Base-by-base conservation (phyloP, 805 yeast species). In the Candida piceae region DNA sequence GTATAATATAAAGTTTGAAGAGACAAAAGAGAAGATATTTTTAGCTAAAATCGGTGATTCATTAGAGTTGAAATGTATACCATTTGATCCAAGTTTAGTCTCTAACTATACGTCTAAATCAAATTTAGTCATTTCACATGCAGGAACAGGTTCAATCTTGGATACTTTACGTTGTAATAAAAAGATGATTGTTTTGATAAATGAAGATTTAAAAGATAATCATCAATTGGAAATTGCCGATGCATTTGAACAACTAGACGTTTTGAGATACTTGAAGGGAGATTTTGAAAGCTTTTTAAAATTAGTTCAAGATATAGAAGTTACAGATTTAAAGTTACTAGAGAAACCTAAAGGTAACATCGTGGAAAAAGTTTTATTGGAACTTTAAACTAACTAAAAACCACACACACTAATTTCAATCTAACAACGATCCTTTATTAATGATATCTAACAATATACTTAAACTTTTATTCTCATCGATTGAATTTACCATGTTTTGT, bases 61-160 rank as follows among this genome's bases (percentile, higher is more conserved):
- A 0, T 30, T 69, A 3, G 35, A 40, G 4, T 57, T 80, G 7
- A 48, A 55, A 16, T 80, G 82, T 3, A 62, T 80, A 20, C 62
- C 58, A 4, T 74, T 74, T 48, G 68, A 74, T 8, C 49, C 61
- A 4, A 56, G 69, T 10, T 41, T 62, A 26, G 62, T 76, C 18
- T 52, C 48, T 3, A 49, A 58, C 0, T 66, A 69, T 39, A 73
- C 86, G 3, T 32, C 47, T 0, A 26, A 52, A 1, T 66, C 79
- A 2, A 76, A 77, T 34, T 47, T 86, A 29, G 84, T 90, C 9
- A 70, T 93, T 10, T 79, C 96, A 0, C 97, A 93, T 56, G 97
- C 95, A 0, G 83, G 83, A 1, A 86, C 97, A 0, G 98, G 98
- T 2, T 85, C 96, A 0, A 84, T 90, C 7, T 58, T 93, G 19